These are phyloP conservation scores for Cardamine chenopodiifolia DNA, from an alignment of 345 rosid genomes.

Conservation along the genomic window DNA sequence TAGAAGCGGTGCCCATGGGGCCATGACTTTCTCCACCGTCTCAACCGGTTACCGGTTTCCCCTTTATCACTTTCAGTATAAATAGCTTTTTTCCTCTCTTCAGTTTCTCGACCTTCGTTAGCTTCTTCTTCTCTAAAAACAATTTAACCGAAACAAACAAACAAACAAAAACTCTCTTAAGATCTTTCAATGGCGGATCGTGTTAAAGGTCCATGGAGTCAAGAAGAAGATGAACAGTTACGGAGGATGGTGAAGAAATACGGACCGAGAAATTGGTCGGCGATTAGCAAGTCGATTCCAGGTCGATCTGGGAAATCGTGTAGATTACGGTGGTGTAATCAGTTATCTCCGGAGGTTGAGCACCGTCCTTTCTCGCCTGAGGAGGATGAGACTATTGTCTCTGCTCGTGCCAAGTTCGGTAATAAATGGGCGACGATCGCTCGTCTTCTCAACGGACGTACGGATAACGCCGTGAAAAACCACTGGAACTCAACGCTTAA, in stretches of 20 bases:
- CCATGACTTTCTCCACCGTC: conserved; percentile 51
- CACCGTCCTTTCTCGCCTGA: conserved; percentile 72
- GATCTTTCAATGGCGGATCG: conserved; percentile 54
- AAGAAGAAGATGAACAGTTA: conserved; percentile 87
- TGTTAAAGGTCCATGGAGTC: conserved; percentile 95
- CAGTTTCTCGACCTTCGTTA: conserved; percentile 24
- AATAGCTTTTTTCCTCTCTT: conserved; percentile 28
- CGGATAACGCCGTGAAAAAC: conserved; percentile 90
- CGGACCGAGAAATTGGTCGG: conserved; percentile 92
- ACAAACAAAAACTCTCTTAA: neutral
- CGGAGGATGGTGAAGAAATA: conserved; percentile 64
- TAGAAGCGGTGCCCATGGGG: conserved; percentile 60
- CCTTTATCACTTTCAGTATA: conserved; percentile 35
- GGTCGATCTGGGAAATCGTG: conserved; percentile 97
- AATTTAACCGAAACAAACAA: neutral
- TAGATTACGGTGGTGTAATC: conserved; percentile 93
- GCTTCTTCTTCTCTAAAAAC: neutral
- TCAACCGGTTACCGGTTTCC: conserved; percentile 50
- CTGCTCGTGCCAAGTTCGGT: conserved; percentile 78
- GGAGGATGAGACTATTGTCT: conserved; percentile 72
- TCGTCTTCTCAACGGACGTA: conserved; percentile 86
- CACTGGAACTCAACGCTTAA: conserved; percentile 97
- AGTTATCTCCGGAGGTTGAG: conserved; percentile 89
- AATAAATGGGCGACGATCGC: conserved; percentile 99
- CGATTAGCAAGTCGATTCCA: conserved; percentile 84